Base-by-base conservation (phyloP, 108 stramenopile genomes). In the Conticribra guillardii region DNA sequence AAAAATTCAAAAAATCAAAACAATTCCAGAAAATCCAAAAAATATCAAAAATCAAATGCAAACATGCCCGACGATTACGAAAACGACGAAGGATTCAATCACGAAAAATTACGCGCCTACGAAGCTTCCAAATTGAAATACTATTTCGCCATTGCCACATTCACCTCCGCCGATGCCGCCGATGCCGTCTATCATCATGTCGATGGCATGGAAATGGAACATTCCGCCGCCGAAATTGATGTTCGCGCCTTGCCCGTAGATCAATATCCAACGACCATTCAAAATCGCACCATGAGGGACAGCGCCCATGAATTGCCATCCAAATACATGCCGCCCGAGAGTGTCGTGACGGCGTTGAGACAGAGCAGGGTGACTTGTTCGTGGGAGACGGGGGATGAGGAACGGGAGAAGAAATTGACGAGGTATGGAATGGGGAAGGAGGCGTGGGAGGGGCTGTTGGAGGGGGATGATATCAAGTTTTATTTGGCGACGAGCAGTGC, bases 191-290 rank as follows among this genome's bases (percentile, higher is more conserved):
- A 99, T 73, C 67, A 82, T 32, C 87, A 90, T 63, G 87, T 97
- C 0, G 97, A 99, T 71, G 97, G 97, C 21, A 86, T 98, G 79
- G 99, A 99, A 70, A 88, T 98, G 68, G 99, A 97, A 62, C 87
- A 91, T 61, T 94, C 94, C 8, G 89, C 93, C 73, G 86, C 93
- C 14, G 84, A 81, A 28, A 81, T 99, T 27, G 99, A 99, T 80
- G 52, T 99, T 7, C 81, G 99, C 37, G 87, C 94, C 32, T 81
- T 99, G 33, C 96, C 97, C 17, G 41, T 53, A 0, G 83, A 85
- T 31, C 90, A 85, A 24, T 53, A 94, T 1, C 62, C 69, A 2
- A 60, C 41, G 53, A 87, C 91, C 17, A 82, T 90, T 5, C 48
- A 82, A 19, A 77, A 70, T 57, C 86, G 96, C 7, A 62, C 83